These are phyloP conservation scores for Xerocomellus dryophilus DNA, from an alignment of 768 basidiomycete genomes.

Conservation along the genomic window DNA sequence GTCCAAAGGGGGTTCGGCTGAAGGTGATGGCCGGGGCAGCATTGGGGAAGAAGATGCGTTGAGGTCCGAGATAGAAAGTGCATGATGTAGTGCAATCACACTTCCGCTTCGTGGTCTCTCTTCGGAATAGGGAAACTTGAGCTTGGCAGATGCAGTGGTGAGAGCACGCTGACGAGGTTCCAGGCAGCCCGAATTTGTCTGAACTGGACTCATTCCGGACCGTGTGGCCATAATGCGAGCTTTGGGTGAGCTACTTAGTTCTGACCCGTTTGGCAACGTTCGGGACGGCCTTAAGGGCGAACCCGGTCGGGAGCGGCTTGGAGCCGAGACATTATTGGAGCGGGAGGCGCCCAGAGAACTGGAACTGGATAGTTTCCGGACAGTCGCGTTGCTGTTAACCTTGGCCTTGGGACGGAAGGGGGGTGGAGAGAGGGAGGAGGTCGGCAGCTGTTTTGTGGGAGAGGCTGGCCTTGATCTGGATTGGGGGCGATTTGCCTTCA, in stretches of 20 bases:
- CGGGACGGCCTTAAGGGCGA: slow-evolving; percentile 40
- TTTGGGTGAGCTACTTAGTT: slow-evolving; percentile 25
- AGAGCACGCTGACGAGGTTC: slow-evolving; percentile 34
- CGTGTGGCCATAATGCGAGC: slow-evolving; percentile 30
- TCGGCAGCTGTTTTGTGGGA: slow-evolving; percentile 39
- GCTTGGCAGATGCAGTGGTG: slow-evolving; percentile 22
- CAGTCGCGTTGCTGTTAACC: slow-evolving; percentile 53
- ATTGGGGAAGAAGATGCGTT: slow-evolving; percentile 13
- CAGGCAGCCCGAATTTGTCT: slow-evolving; percentile 7
- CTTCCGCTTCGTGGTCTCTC: slow-evolving; percentile 34
- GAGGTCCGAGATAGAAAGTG: slow-evolving; percentile 25
- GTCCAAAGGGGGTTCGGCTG: slow-evolving; percentile 14
- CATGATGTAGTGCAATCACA: slow-evolving; percentile 24
- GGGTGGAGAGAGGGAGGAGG: slow-evolving; percentile 27
- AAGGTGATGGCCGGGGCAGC: slow-evolving; percentile 15
- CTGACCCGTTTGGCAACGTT: slow-evolving; percentile 32
- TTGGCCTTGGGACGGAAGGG: slow-evolving; percentile 54
- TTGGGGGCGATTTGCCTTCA: slow-evolving; percentile 32
- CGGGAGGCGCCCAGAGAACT: slow-evolving; percentile 15
- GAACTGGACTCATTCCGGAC: slow-evolving; percentile 5
- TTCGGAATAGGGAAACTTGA: slow-evolving; percentile 29
- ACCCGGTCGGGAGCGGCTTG: slow-evolving; percentile 40
- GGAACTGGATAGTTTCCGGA: slow-evolving; percentile 27
- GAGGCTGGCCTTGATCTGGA: slow-evolving; percentile 47
- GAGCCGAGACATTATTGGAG: slow-evolving; percentile 34